Base-by-base conservation (phyloP, 1,284 basidiomycete species). In the Ceratobasidium sp. region DNA sequence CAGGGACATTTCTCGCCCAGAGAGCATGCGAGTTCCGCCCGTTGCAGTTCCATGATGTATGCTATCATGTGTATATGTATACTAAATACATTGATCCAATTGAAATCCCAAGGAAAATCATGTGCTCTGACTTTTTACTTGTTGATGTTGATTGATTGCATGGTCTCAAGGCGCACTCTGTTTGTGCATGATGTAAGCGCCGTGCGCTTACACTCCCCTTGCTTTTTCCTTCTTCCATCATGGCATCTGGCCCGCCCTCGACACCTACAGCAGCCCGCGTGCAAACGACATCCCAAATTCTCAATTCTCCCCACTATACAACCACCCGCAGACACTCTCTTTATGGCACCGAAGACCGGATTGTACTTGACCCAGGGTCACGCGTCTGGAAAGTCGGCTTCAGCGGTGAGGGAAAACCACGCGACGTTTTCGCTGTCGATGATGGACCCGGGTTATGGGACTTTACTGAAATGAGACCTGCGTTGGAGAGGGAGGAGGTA, bases 331-430 rank as follows among this genome's bases (percentile, higher is more conserved):
- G 92, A 75, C 89, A 91, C 81, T 90, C 91, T 35, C 83, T 95
- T 2, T 94, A 95, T 81, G 94, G 93, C 59, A 93, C 91, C 6
- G 94, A 95, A 79, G 93, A 95, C 79, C 86, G 93, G 64, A 87
- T 95, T 61, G 87, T 95, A 63, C 88, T 95, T 74, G 94, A 96
- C 79, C 89, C 92, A 32, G 94, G 94, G 54, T 93, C 91, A 58
- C 86, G 88, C 62, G 85, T 94, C 73, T 95, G 93, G 93, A 94
- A 94, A 81, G 91, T 93, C 8, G 94, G 94, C 1, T 95, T 95
- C 82, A 94, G 92, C 79, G 93, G 94, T 21, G 94, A 95, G 83
- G 90, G 91, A n/a, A 85, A 87, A 73, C 92, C 94, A 16, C 82
- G 93, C 76, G 89, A 93, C 75, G 87, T 94, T 28, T 90, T 93